These are phyloP conservation scores for Candida chilensis DNA, from an alignment of 805 yeast genomes.

Conservation along the genomic window DNA sequence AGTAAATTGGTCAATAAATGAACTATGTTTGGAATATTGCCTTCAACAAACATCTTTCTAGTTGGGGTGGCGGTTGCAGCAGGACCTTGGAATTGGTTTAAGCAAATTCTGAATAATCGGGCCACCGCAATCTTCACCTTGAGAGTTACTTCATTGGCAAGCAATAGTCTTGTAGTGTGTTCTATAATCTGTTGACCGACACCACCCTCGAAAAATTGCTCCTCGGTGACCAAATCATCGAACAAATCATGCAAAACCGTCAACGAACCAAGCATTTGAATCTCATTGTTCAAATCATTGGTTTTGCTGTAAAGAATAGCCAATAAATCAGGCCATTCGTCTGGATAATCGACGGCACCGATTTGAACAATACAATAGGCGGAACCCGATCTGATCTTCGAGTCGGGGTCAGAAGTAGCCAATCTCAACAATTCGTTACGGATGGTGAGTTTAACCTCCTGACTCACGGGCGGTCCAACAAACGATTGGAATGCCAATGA, in stretches of 20 bases:
- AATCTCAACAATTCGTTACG: constrained; percentile 43
- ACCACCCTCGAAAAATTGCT: constrained; percentile 74
- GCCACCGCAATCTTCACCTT: constrained; percentile 39
- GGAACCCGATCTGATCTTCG: constrained; percentile 57
- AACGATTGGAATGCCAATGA: constrained; percentile 74
- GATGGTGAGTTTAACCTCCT: constrained; percentile 39
- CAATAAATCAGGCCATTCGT: constrained; percentile 83
- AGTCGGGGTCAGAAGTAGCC: constrained; percentile 25
- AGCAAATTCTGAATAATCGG: constrained; percentile 41
- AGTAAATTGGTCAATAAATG: constrained; percentile 10
- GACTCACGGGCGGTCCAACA: constrained; percentile 53
- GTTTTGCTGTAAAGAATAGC: constrained; percentile 33
- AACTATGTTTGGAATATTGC: constrained; percentile 12
- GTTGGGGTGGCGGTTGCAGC: constrained; percentile 28
- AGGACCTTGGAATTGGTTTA: constrained; percentile 42
- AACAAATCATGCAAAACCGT: constrained; percentile 65
- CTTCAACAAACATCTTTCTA: constrained; percentile 25
- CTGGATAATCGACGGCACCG: constrained; percentile 87
- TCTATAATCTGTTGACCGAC: constrained; percentile 47
- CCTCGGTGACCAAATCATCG: constrained; percentile 80
- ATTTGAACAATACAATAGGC: constrained; percentile 77
- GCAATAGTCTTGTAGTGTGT: constrained; percentile 35
- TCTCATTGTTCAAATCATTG: constrained; percentile 14
- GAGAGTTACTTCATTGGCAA: constrained; percentile 13
- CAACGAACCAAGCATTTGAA: constrained; percentile 42